A percentile compares a stretch with the other conserved stretches of the same genome.
These are phyloP conservation scores for sorghum (Sorghum bicolor) DNA, from an alignment of 176 grass and related monocot genomes.

Conservation along the genomic window Sorghum_bicolor_NCBIv3 NC_012877.2:54242001-54242500, in stretches of 20 bases:
- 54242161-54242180: too few relatives aligned
- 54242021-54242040: not conserved
- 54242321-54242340: not conserved
- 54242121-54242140: not conserved
- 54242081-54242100: not conserved
- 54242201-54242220: slow-evolving; percentile 25
- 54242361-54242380: not conserved
- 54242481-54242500: not conserved
- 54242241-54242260: not conserved
- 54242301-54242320: not conserved
- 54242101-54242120: not conserved
- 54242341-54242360: not conserved
- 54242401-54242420: not conserved
- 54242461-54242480: not conserved
- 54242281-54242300: too few relatives aligned
- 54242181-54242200: slow-evolving; percentile 26
- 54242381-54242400: not conserved
- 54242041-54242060: not conserved
- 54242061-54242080: not conserved
- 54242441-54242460: not conserved
- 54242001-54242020: too few relatives aligned
- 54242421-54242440: fast-evolving
- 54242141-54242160: not conserved
- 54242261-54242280: too few relatives aligned
- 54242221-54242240: not conserved